A percentile compares a stretch with the other conserved stretches of the same genome.
Conservation (phyloP, 2,329 filamentous ascomycete genomes). For the Coniochaeta sp. region DNA sequence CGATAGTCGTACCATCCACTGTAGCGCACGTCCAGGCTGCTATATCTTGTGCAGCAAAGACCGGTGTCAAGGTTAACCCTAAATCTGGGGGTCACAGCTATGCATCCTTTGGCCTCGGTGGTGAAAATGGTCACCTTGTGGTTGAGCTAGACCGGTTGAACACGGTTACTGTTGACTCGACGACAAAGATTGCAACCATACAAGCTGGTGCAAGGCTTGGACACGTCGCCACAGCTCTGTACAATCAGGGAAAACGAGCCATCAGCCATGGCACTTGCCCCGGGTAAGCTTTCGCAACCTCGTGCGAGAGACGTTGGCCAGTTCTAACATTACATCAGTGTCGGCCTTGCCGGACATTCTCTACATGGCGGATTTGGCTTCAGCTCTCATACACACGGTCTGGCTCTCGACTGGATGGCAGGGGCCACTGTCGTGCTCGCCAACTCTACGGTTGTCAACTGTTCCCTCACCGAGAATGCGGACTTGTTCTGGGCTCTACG, state of each 20-base stretch:
- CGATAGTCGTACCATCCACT: constrained; percentile 34
- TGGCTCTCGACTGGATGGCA: constrained; percentile 27
- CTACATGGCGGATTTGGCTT: constrained; percentile 33
- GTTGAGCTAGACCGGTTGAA: constrained; percentile 38
- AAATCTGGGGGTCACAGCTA: constrained; percentile 45
- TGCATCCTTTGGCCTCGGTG: constrained; percentile 38
- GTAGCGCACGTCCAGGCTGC: constrained; percentile 35
- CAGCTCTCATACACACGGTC: constrained; percentile 24
- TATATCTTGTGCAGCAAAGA: constrained; percentile 34
- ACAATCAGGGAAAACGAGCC: constrained; percentile 27
- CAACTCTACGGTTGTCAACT: constrained; percentile 21
- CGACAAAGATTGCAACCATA: constrained; percentile 34
- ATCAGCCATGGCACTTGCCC: constrained; percentile 45
- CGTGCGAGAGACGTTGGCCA: neutral
- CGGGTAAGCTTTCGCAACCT: constrained; percentile 25
- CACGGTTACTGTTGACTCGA: constrained; percentile 29
- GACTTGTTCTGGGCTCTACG: constrained; percentile 36
- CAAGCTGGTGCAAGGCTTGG: constrained; percentile 43
- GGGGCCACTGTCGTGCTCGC: constrained; percentile 28
- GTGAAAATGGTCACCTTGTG: constrained; percentile 39
- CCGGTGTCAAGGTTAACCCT: constrained; percentile 35
- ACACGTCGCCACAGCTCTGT: constrained; percentile 32
- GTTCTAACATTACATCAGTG: constrained; percentile 13
- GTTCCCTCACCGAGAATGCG: constrained; percentile 23
- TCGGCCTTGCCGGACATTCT: constrained; percentile 30